Percentiles rank a stretch among this genome's conserved stretches.
phyloP scores from a whole-genome alignment of 2,329 filamentous ascomycete species.

The Colletotrichum sidae region DNA sequence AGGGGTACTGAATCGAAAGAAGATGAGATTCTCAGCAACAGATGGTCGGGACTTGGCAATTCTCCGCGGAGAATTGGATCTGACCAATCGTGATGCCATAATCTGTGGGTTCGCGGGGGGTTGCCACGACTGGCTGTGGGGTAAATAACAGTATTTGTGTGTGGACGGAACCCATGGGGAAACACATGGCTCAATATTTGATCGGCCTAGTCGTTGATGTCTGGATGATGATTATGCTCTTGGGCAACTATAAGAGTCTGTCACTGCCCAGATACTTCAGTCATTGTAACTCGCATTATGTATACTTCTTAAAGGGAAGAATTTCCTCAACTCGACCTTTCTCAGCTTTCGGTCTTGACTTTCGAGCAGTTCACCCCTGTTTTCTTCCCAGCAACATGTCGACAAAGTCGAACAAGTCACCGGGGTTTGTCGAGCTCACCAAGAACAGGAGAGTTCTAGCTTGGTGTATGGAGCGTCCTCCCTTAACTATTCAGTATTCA shows the following conservation, averaged over 20 bases:
- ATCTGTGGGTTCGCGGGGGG: conserved; percentile 3
- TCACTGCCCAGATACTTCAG: background rate
- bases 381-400: background rate
- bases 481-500: background rate
- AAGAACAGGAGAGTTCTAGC: conserved; percentile 19
- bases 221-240: background rate
- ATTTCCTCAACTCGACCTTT: no score
- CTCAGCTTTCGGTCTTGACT: no score
- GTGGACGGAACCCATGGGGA: conserved; percentile 9
- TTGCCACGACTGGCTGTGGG: background rate
- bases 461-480: conserved; percentile 5
- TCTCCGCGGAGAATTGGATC: background rate
- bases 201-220: background rate
- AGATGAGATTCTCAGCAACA: background rate
- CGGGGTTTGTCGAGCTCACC: conserved; percentile 17
- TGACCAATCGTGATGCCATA: background rate
- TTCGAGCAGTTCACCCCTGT: no score
- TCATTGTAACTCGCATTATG: no score
- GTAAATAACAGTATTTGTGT: background rate
- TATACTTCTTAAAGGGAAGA: no score
- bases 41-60: conserved; percentile 15
- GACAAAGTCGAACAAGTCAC: background rate
- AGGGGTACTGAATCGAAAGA: background rate
- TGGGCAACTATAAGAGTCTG: background rate
- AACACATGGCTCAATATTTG: conserved; percentile 11